phyloP scores from a whole-genome alignment of 768 basidiomycete species.

The Gymnopilus dilepis region DNA sequence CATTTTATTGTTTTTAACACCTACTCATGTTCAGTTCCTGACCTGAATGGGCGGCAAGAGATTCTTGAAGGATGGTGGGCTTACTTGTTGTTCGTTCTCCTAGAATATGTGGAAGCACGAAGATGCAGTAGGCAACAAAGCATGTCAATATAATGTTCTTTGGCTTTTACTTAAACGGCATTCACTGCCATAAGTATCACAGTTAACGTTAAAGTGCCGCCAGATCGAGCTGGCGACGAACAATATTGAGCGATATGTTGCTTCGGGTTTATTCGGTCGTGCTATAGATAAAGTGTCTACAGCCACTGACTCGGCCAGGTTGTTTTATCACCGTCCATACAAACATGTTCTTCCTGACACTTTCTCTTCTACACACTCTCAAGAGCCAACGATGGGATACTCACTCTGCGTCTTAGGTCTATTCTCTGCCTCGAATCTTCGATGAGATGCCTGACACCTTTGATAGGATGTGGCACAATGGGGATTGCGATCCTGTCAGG shows the following conservation, averaged over 20 bases:
- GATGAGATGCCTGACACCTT: constrained; percentile 24
- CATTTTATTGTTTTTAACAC: not conserved
- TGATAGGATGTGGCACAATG: constrained; percentile 96
- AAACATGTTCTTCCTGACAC: constrained; percentile 12
- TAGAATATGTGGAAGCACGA: constrained; percentile 5
- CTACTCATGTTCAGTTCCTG: no score
- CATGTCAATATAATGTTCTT: no score
- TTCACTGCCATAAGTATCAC: no score
- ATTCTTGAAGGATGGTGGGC: not conserved
- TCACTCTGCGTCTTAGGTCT: constrained; percentile 88
- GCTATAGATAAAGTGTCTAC: not conserved
- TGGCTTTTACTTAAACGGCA: no score
- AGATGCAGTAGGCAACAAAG: not conserved
- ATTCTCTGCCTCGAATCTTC: constrained; percentile 18
- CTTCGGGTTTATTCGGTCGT: constrained; percentile 2
- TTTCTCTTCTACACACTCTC: not conserved
- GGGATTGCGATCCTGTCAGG: constrained; percentile 95
- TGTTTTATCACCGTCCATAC: constrained; percentile 5
- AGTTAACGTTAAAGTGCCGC: no score
- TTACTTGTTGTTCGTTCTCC: constrained; percentile 6
- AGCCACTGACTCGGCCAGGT: constrained; percentile 6
- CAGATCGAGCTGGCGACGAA: no score
- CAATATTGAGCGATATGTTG: not conserved
- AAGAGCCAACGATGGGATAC: constrained; percentile 74
- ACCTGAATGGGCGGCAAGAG: no score